Evolutionary conservation across 352 stramenopile genomes (phyloP).

Genomic region (Peronospora belbahrii): DNA sequence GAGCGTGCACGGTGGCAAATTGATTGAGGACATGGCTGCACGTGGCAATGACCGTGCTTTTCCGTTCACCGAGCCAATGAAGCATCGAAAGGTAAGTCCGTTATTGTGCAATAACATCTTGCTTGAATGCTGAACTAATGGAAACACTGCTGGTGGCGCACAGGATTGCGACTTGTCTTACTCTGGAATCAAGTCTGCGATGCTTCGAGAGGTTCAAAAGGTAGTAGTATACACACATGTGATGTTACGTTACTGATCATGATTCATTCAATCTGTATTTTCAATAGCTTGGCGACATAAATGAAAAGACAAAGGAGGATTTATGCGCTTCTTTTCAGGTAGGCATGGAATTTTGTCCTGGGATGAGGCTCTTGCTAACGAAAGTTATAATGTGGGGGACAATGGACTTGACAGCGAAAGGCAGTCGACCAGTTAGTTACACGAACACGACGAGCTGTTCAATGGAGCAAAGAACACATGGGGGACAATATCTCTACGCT

Average conservation of each 20-base stretch:
- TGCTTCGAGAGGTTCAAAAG: constrained; percentile 76
- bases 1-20: constrained; percentile 82
- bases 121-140: not conserved
- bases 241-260: too few species aligned
- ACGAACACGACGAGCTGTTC: constrained; percentile 85
- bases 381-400: not conserved
- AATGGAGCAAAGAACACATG: constrained; percentile 58
- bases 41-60: constrained; percentile 88
- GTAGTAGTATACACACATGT: too few species aligned
- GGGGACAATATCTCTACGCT: constrained; percentile 51
- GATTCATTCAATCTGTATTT: constrained; percentile 11
- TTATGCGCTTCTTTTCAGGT: constrained; percentile 93
- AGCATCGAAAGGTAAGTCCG: constrained; percentile 44
- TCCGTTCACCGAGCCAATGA: constrained; percentile 90
- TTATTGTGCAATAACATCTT: not conserved
- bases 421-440: constrained; percentile 52
- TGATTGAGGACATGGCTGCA: constrained; percentile 90
- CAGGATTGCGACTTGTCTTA: constrained; percentile 97
- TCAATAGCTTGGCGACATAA: constrained; percentile 40
- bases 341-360: not conserved
- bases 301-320: constrained; percentile 63
- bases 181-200: constrained; percentile 95
- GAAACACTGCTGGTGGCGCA: not conserved
- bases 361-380: not conserved
- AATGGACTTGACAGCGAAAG: constrained; percentile 21